Conservation (phyloP, 78 protist species). For the Ministeria vibrans region DNA sequence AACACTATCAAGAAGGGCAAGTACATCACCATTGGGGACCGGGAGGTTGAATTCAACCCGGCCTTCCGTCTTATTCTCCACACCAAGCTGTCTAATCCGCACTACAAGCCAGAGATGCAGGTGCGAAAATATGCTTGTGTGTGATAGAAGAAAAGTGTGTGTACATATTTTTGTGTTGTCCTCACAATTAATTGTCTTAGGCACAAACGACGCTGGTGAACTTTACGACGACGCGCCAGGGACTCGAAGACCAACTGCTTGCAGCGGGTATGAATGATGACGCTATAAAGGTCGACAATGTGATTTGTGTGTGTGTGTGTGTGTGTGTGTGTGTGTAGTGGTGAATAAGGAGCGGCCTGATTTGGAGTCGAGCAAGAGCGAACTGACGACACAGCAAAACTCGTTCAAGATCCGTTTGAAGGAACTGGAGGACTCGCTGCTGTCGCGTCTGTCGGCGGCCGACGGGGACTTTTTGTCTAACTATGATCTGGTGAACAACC, state of each 20-base stretch:
- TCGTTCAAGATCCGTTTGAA: slow-evolving; percentile 57
- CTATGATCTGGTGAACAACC: slow-evolving; percentile 57
- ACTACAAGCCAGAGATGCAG: slow-evolving; percentile 80
- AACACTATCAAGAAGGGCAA: slow-evolving; percentile 11
- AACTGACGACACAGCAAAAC: slow-evolving; percentile 55
- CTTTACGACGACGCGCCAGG: slow-evolving; percentile 79
- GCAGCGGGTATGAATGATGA: too few species aligned
- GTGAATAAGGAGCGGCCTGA: slow-evolving; percentile 80
- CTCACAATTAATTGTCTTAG: too few species aligned
- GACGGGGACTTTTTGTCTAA: slow-evolving; percentile 71
- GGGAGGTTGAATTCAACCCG: slow-evolving; percentile 24
- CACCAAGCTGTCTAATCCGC: slow-evolving; percentile 81
- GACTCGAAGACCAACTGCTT: slow-evolving; percentile 89
- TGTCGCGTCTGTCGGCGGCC: slow-evolving; percentile 50
- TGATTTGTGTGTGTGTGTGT: too few species aligned
- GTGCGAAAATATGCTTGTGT: too few species aligned
- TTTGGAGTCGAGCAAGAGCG: slow-evolving; percentile 43
- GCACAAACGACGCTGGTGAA: slow-evolving; percentile 81
- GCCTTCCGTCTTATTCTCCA: slow-evolving; percentile 66
- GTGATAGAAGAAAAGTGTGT: too few species aligned
- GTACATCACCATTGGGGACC: slow-evolving; percentile 34
- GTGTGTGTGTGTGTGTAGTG: too few species aligned
- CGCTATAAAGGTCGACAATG: too few species aligned
- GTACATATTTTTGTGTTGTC: too few species aligned
- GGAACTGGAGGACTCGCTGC: slow-evolving; percentile 61